phyloP scores from a whole-genome alignment of 768 basidiomycete genomes.

The Boletus eberwhitei region DNA sequence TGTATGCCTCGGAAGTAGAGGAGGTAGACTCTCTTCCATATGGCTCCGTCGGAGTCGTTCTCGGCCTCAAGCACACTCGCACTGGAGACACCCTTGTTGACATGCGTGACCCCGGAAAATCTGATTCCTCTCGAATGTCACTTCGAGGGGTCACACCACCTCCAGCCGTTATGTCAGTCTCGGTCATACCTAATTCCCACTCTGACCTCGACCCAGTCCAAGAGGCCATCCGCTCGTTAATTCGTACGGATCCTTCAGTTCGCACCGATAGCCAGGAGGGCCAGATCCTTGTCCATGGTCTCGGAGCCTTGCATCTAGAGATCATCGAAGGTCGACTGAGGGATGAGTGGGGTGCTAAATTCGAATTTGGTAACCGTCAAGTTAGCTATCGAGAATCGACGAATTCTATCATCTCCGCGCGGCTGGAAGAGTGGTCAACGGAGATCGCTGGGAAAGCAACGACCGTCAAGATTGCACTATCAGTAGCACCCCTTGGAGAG shows the following conservation, averaged over 20 bases:
- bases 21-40: constrained; percentile 80
- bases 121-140: constrained; percentile 35
- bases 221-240: constrained; percentile 64
- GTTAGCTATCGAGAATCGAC: constrained; percentile 76
- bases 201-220: constrained; percentile 77
- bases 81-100: constrained; percentile 85
- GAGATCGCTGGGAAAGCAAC: constrained; percentile 58
- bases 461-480: constrained; percentile 50
- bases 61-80: constrained; percentile 79
- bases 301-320: constrained; percentile 86
- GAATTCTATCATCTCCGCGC: constrained; percentile 24
- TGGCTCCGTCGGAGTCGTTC: constrained; percentile 80
- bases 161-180: constrained; percentile 81
- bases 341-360: constrained; percentile 76
- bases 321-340: constrained; percentile 78
- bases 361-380: constrained; percentile 72
- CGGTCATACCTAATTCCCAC: constrained; percentile 77
- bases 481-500: constrained; percentile 50
- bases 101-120: constrained; percentile 34
- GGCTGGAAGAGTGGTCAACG: constrained; percentile 53
- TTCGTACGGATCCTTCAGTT: constrained; percentile 88
- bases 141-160: constrained; percentile 71
- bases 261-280: constrained; percentile 79
- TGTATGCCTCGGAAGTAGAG: constrained; percentile 73
- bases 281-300: constrained; percentile 77